A percentile compares a stretch with the other conserved stretches of the same genome.
Conservation (phyloP, 495 filamentous ascomycete genomes). For the Neurospora sp. region DNA sequence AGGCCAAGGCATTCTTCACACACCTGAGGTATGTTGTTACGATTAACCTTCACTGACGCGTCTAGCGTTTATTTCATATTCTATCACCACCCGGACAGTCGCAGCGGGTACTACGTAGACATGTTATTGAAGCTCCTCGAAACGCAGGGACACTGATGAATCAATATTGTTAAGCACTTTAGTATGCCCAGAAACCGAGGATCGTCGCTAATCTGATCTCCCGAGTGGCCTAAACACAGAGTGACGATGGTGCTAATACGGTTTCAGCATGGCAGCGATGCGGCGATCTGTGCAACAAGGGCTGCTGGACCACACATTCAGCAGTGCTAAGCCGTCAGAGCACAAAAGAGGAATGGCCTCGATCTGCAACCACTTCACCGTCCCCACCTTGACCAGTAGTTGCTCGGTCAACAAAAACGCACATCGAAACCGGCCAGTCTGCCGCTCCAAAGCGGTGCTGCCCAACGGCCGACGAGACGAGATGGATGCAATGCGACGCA, state of each 20-base stretch:
- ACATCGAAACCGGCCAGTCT: neutral
- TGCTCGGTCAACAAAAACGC: neutral
- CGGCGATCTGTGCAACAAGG: neutral
- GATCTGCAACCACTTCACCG: neutral
- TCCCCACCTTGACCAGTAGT: neutral
- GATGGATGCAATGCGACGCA: neutral
- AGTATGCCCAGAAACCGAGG: neutral
- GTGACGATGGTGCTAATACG: neutral
- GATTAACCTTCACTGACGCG: neutral
- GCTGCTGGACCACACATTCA: neutral
- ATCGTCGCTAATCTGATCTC: neutral
- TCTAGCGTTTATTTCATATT: neutral
- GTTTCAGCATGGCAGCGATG: neutral
- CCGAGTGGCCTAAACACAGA: neutral
- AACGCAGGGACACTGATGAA: neutral
- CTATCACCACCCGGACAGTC: neutral
- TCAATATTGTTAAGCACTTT: neutral
- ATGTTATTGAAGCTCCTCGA: neutral
- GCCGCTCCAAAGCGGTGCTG: neutral
- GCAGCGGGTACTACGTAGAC: neutral
- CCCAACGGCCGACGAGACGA: neutral
- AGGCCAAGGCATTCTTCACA: neutral
- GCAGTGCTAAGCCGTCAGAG: neutral
- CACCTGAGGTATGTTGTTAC: neutral
- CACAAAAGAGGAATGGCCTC: neutral